Evolutionary conservation across 495 filamentous ascomycete genomes (phyloP).

Genomic region (Aspergillus nanangensis): DNA sequence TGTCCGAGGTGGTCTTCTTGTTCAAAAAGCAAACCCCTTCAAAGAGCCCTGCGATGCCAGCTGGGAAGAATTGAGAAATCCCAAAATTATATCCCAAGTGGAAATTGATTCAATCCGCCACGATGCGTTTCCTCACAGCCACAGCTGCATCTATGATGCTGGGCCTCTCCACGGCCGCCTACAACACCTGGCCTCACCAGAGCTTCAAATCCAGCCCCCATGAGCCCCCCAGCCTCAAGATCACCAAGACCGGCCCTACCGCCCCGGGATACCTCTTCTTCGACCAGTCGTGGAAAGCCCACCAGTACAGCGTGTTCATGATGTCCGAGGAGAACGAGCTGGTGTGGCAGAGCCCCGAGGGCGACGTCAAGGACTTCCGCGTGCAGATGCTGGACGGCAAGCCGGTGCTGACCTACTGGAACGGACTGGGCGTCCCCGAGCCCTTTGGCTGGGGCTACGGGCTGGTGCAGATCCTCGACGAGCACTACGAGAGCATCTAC

Average conservation of each 20-base stretch:
- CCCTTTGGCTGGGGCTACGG: slow-evolving; percentile 23
- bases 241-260: slow-evolving; percentile 9
- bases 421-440: slow-evolving; percentile 7
- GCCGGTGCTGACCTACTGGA: slow-evolving; percentile 21
- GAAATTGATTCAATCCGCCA: neutral
- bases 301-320: slow-evolving; percentile 4
- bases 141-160: neutral
- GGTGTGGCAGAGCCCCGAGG: slow-evolving; percentile 17
- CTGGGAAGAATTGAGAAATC: no score
- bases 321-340: slow-evolving; percentile 17
- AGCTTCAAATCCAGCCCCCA: slow-evolving; percentile 4
- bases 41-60: neutral
- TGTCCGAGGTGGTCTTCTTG: no score
- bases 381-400: slow-evolving; percentile 16
- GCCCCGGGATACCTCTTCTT: slow-evolving; percentile 15
- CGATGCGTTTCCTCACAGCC: neutral
- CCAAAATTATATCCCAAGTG: no score
- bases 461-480: slow-evolving; percentile 30
- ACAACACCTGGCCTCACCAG: neutral
- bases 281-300: slow-evolving; percentile 8
- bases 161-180: neutral
- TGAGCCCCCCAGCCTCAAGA: slow-evolving; percentile 13
- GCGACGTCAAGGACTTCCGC: slow-evolving; percentile 14
- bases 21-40: neutral
- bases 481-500: slow-evolving; percentile 35